Percentiles rank a stretch among this genome's conserved stretches.
Evolutionary conservation across 2,329 filamentous ascomycete genomes (phyloP).

Genomic region (Sporothrix curviconia): DNA sequence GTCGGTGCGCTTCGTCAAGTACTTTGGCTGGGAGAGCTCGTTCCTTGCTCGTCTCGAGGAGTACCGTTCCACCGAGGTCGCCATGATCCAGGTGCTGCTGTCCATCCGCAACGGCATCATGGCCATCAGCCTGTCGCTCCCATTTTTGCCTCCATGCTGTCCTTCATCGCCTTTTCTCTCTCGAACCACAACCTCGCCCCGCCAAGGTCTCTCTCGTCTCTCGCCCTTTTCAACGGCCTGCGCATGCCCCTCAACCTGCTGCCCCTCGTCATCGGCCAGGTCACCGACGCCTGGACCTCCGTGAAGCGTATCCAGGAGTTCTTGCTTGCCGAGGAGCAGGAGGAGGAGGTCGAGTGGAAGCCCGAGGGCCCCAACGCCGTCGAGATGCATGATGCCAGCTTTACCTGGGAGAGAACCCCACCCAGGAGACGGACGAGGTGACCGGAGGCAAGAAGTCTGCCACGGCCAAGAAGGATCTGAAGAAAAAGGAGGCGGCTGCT

Average conservation of each 20-base stretch:
- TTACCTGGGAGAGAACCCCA: conserved; percentile 78
- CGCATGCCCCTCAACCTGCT: conserved; percentile 85
- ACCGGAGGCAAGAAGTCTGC: conserved; percentile 31
- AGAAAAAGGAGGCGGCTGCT: conserved; percentile 8
- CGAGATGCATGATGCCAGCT: conserved; percentile 64
- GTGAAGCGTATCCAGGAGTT: conserved; percentile 83
- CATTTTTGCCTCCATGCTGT: conserved; percentile 89
- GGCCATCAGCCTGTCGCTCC: conserved; percentile 80
- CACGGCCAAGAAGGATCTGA: conserved; percentile 26
- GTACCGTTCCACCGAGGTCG: conserved; percentile 70
- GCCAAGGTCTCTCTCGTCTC: conserved; percentile 80
- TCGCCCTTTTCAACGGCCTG: conserved; percentile 88
- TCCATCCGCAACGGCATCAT: conserved; percentile 80
- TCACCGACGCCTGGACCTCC: conserved; percentile 83
- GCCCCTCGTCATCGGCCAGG: conserved; percentile 79
- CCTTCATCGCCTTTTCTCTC: conserved; percentile 76
- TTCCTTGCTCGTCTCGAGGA: conserved; percentile 71
- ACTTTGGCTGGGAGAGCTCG: conserved; percentile 87
- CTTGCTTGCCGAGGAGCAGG: conserved; percentile 74
- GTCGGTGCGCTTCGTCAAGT: conserved; percentile 91
- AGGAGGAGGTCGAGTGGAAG: conserved; percentile 57
- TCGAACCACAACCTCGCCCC: conserved; percentile 63
- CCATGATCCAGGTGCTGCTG: conserved; percentile 75
- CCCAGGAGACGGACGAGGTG: conserved; percentile 44
- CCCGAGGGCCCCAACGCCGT: conserved; percentile 61